Evolutionary conservation across 2,329 filamentous ascomycete species (phyloP), one percentile per base, ranked within the genome.

Genomic region (Emmonsiellopsis sp.): DNA sequence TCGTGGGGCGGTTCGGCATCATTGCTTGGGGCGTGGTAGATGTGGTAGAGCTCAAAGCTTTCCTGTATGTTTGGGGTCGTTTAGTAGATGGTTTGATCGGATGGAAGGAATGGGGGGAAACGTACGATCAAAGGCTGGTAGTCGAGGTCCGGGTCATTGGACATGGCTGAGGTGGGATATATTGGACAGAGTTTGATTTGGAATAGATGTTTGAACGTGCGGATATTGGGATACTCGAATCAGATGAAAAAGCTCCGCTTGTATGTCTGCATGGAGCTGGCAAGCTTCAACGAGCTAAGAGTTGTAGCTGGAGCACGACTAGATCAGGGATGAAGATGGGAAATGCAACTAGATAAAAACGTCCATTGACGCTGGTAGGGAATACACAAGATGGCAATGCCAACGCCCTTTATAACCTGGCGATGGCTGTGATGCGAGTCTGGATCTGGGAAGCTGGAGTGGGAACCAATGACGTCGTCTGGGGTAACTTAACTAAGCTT

Each of bases 31-130:
- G 66, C 60, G 55, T 71, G 66, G 53, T 72, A 68, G 55, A 68
- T 63, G 56, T 73, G 70, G 55, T 74, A 75, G 49, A 73, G 65
- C 54, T 74, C 69, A 57, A 72, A 74, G 40, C 40, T 44, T 44
- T 51, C 49, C 49, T 51, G 31, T 36, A 3, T 11, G 33, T 36
- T 27, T 11, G 40, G 13, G n/a, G 13, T 43, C 8, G 32, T 44
- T 32, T 9, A 2, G 0, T 40, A 21, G 21, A 3, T 42, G 13
- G 21, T 27, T 33, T 8, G 47, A 7, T 27, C 6, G 8, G 14
- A 21, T 11, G 10, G 46, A 39, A n/a, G 13, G 33, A 39, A 27
- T 5, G 36, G 13, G 11, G 21, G 32, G 31, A 17, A 34, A 32
- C 49, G 8, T 51, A 51, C 49, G 32, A 51, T 43, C 21, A 31